Evolutionary conservation across 1,284 basidiomycete species (phyloP).

Genomic region (Sporisorium exsertum): DNA sequence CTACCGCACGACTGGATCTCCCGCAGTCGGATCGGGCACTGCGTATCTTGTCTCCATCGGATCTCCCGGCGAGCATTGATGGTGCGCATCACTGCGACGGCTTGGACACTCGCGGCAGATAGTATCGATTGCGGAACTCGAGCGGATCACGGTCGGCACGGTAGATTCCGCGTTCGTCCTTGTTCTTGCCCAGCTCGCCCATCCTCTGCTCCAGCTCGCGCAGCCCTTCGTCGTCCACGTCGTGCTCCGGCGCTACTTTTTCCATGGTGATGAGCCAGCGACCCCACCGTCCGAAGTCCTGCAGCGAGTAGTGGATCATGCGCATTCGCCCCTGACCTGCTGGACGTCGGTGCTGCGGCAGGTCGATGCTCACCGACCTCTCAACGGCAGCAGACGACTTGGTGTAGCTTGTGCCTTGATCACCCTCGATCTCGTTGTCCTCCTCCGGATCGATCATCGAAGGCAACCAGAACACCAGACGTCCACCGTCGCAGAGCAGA

Average conservation of each 20-base stretch:
- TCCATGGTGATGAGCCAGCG: constrained; percentile 71
- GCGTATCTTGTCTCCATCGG: background rate
- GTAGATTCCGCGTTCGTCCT: constrained; percentile 43
- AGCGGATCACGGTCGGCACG: constrained; percentile 51
- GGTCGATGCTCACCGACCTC: constrained; percentile 76
- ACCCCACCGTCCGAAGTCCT: constrained; percentile 96
- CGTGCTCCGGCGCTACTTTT: constrained; percentile 49
- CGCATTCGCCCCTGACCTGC: constrained; percentile 50
- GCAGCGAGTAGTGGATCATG: constrained; percentile 82
- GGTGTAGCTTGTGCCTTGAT: constrained; percentile 72
- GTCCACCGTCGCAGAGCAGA: constrained; percentile 84
- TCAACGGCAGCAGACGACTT: constrained; percentile 39
- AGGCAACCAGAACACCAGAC: constrained; percentile 83
- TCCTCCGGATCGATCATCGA: constrained; percentile 58
- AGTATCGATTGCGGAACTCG: constrained; percentile 61
- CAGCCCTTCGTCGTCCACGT: constrained; percentile 35
- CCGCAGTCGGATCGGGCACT: background rate
- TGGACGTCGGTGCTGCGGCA: constrained; percentile 44
- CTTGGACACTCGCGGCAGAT: constrained; percentile 31
- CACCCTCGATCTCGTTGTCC: constrained; percentile 43
- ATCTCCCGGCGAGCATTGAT: background rate
- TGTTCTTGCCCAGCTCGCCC: constrained; percentile 45
- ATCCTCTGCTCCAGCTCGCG: constrained; percentile 38
- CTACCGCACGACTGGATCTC: background rate
- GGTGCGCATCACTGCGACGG: constrained; percentile 3